phyloP scores from a whole-genome alignment of 306 rosid species.

The Vigna unguiculata region DNA sequence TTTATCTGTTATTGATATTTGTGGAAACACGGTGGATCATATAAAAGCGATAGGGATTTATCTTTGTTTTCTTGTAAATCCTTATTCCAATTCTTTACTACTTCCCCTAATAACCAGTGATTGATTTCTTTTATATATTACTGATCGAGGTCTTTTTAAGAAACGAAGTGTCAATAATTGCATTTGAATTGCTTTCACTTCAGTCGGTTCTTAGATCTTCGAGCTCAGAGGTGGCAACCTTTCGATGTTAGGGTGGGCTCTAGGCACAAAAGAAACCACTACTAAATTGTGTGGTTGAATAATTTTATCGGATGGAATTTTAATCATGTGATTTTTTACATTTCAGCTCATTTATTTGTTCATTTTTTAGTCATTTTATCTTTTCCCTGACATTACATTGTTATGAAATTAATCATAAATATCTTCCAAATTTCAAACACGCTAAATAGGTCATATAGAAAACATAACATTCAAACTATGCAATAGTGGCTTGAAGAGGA shows the following conservation, averaged over 20 bases:
- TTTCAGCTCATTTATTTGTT: too few relatives aligned
- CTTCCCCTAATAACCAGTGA: background rate
- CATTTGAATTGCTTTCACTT: constrained; percentile 44
- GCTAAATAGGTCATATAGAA: too few relatives aligned
- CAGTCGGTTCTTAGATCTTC: constrained; percentile 96
- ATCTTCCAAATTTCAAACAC: too few relatives aligned
- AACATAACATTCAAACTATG: too few relatives aligned
- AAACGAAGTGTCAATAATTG: background rate
- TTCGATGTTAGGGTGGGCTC: constrained; percentile 57
- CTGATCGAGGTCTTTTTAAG: constrained; percentile 1
- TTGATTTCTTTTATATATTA: background rate
- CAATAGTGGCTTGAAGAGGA: too few relatives aligned
- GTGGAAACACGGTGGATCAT: background rate
- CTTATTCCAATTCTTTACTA: background rate
- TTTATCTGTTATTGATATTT: background rate
- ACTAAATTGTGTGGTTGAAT: background rate
- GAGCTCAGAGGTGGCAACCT: constrained; percentile 92
- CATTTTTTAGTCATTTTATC: too few relatives aligned
- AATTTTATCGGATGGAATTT: background rate
- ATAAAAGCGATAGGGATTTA: constrained; percentile 25
- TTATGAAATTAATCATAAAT: too few relatives aligned
- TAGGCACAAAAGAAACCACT: background rate
- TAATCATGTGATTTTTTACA: background rate
- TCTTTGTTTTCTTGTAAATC: background rate
- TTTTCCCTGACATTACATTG: too few relatives aligned